Percentiles rank a stretch among this genome's conserved stretches.
Conservation (phyloP, 345 rosid species). For the Excoecaria cochinchinensis region DNA sequence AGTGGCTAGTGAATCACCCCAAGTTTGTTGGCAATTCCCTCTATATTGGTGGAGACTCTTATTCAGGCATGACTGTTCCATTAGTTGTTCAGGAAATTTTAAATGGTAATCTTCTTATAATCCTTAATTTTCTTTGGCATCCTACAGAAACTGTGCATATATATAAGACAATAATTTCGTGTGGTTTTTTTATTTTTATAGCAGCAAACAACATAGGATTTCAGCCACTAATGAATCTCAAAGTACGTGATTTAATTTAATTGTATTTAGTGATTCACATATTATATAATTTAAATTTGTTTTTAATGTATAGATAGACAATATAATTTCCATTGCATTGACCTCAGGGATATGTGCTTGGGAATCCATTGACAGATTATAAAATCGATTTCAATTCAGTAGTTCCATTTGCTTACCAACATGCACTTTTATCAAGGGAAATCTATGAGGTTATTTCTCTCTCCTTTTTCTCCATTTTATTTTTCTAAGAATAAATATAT, state of each 20-base stretch:
- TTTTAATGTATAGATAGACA: background rate
- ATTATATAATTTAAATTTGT: background rate
- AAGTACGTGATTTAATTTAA: background rate
- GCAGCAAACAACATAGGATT: constrained; percentile 16
- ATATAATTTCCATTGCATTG: background rate
- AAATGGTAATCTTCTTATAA: constrained; percentile 6
- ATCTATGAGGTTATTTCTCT: constrained; percentile 28
- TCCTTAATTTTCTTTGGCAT: background rate
- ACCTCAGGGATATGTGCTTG: constrained; percentile 31
- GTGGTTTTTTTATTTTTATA: background rate
- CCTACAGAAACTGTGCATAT: too few species aligned
- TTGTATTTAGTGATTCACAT: too few species aligned
- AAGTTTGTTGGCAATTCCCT: constrained; percentile 22
- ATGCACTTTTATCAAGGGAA: constrained; percentile 15
- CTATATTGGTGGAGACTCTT: constrained; percentile 28
- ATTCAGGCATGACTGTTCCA: constrained; percentile 26
- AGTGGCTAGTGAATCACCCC: constrained; percentile 29
- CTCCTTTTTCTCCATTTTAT: background rate
- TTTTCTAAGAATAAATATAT: too few species aligned
- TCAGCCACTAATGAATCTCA: constrained; percentile 10
- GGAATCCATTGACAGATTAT: constrained; percentile 23
- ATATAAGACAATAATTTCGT: background rate
- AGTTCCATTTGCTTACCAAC: constrained; percentile 17
- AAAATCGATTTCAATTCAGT: constrained; percentile 2
- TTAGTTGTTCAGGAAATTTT: constrained; percentile 18